Evolutionary conservation across 2,329 filamentous ascomycete species (phyloP), one percentile per base, ranked within the genome.

Genomic region (Aureobasidium subglaciale): DNA sequence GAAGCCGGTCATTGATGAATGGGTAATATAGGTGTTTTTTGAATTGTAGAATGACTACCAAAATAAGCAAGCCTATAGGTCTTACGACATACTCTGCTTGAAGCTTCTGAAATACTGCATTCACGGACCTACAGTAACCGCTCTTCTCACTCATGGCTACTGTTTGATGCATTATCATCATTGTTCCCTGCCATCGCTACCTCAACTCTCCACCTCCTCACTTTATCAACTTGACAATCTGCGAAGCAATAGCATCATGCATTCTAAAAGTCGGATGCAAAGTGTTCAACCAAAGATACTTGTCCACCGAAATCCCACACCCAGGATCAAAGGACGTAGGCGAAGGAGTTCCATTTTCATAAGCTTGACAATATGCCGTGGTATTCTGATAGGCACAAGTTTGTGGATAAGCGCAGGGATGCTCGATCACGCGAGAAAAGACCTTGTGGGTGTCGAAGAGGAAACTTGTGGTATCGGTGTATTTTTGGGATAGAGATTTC

Each of bases 221-320:
- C n/a, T 50, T 38, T 22, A 50, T 50, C 32, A 50, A 50, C 34
- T 50, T 50, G 32, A 52, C 72, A 38, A 83, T 68, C 48, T 71
- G 65, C 56, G 78, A 68, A 0, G 82, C 83, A 7, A 83, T 76
- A 5, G 78, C 78, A 50, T 84, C 79, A 60, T 85, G 82, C 53
- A 85, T 76, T 0, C 80, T 76, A 63, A 78, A 82, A 0, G 82
- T 85, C n/a, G 83, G 83, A 63, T 86, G 83, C 60, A 86, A 65
- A 35, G 67, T 73, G 61, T 86, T 85, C 27, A 85, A 69, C 83
- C 82, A 86, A 61, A 85, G 78, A 64, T 85, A 85, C 68, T 85
- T 70, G 63, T 85, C 79, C 2, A 84, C 80, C 0, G 79, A 70
- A 41, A 80, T 66, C 1, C 72, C 71, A 64, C 83, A 85, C 45